phyloP scores from a whole-genome alignment of 129 eudicot species.

The Dittrichia graveolens region DNA sequence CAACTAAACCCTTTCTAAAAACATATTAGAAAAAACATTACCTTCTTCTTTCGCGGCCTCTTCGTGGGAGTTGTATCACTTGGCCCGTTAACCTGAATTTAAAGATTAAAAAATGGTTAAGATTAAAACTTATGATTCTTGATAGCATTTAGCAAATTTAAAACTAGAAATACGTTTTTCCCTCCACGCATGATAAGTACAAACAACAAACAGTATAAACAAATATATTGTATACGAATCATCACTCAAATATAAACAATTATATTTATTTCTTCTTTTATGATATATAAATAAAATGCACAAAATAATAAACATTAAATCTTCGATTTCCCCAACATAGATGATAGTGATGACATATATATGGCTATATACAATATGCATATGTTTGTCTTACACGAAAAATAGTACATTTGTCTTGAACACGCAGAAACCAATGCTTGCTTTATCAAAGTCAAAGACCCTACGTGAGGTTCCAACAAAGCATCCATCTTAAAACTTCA shows the following conservation, averaged over 20 bases:
- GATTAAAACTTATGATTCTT: not conserved
- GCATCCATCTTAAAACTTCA: not conserved
- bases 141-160: not conserved
- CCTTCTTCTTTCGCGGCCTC: slow-evolving; percentile 60
- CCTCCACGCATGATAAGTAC: not conserved
- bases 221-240: slow-evolving; percentile 7
- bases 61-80: slow-evolving; percentile 43
- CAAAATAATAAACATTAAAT: not conserved
- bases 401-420: slow-evolving; percentile 33
- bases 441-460: slow-evolving; percentile 22
- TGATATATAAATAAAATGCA: not conserved
- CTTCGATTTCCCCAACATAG: slow-evolving; percentile 27
- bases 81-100: slow-evolving; percentile 36
- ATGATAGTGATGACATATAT: slow-evolving; percentile 14
- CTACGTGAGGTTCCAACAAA: slow-evolving; percentile 7
- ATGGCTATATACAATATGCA: not conserved
- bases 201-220: not conserved
- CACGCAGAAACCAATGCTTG: slow-evolving; percentile 44
- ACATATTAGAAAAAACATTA: slow-evolving; percentile 19
- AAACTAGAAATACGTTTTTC: not conserved
- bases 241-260: too few relatives aligned
- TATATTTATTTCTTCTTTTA: not conserved
- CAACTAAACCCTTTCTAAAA: not conserved
- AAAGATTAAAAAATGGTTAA: not conserved
- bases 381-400: slow-evolving; percentile 27